Conservation (phyloP, 208 protist genomes). For the Trichomonas vaginalis region DNA sequence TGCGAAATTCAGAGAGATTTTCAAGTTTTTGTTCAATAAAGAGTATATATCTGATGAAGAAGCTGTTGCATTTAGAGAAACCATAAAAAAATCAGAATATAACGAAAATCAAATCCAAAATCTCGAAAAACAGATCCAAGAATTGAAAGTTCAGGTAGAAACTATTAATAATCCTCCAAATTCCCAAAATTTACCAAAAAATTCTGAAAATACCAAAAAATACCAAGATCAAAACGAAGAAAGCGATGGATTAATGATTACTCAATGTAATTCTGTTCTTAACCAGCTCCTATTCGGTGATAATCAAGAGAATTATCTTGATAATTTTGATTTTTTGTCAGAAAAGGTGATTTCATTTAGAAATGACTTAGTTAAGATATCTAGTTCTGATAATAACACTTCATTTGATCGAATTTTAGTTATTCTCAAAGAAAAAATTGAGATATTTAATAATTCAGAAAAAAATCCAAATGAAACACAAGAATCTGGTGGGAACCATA, state of each 20-base stretch:
- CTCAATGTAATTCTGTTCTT: neutral
- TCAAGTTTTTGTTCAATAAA: neutral
- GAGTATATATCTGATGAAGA: neutral
- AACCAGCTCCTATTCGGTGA: too few relatives aligned
- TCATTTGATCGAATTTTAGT: too few relatives aligned
- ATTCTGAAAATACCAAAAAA: too few relatives aligned
- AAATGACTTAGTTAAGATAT: neutral
- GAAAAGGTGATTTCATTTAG: too few relatives aligned
- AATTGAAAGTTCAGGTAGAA: neutral
- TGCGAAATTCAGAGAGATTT: neutral
- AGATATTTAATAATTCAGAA: neutral
- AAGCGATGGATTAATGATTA: neutral
- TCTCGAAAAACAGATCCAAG: neutral
- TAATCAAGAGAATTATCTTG: neutral
- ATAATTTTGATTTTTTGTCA: neutral
- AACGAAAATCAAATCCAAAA: neutral
- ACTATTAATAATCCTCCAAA: neutral
- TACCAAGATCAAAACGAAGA: too few relatives aligned
- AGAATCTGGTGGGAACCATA: too few relatives aligned
- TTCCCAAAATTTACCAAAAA: neutral
- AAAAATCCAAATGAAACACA: neutral
- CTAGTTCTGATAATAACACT: neutral
- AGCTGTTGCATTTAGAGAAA: neutral
- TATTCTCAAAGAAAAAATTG: neutral
- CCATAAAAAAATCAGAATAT: neutral